These are phyloP conservation scores for Monilinia laxa DNA, from an alignment of 2,329 filamentous ascomycete genomes.

Conservation along the genomic window DNA sequence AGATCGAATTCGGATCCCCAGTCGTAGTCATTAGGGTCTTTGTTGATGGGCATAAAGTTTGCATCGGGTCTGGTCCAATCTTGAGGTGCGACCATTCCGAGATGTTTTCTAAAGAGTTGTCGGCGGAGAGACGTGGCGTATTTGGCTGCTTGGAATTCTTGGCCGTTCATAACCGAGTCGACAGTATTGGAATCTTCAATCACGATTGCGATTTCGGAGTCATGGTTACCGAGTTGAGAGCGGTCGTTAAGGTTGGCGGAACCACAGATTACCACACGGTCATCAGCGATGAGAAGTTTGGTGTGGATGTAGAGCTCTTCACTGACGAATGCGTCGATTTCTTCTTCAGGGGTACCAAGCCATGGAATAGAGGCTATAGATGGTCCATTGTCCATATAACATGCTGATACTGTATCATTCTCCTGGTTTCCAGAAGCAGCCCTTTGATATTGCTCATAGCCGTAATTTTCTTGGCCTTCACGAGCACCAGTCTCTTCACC, in stretches of 20 bases:
- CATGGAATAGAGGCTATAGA: slow-evolving; percentile 62
- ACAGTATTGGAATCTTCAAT: slow-evolving; percentile 75
- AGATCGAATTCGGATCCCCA: slow-evolving; percentile 66
- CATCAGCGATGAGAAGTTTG: slow-evolving; percentile 78
- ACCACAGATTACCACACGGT: slow-evolving; percentile 78
- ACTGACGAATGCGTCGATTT: slow-evolving; percentile 60
- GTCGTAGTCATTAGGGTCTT: slow-evolving; percentile 70
- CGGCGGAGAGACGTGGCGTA: slow-evolving; percentile 81
- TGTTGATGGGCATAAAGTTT: slow-evolving; percentile 75
- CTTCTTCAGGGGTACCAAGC: slow-evolving; percentile 54
- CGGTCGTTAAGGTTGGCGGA: slow-evolving; percentile 60
- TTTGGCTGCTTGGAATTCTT: slow-evolving; percentile 66
- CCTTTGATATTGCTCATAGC: slow-evolving; percentile 63
- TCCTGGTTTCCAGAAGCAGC: slow-evolving; percentile 58
- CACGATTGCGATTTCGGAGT: slow-evolving; percentile 86
- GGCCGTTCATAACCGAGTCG: slow-evolving; percentile 70
- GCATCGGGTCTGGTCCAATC: slow-evolving; percentile 62
- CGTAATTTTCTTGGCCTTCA: slow-evolving; percentile 40
- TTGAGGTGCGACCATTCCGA: slow-evolving; percentile 79
- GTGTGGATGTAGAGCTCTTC: slow-evolving; percentile 64
- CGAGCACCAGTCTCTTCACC: slow-evolving; percentile 42
- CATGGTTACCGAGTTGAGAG: slow-evolving; percentile 79
- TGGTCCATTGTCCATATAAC: slow-evolving; percentile 78
- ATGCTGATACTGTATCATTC: slow-evolving; percentile 74
- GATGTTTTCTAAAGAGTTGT: slow-evolving; percentile 86